Evolutionary conservation across 768 basidiomycete species (phyloP).

Genomic region (Asterophora parasitica): DNA sequence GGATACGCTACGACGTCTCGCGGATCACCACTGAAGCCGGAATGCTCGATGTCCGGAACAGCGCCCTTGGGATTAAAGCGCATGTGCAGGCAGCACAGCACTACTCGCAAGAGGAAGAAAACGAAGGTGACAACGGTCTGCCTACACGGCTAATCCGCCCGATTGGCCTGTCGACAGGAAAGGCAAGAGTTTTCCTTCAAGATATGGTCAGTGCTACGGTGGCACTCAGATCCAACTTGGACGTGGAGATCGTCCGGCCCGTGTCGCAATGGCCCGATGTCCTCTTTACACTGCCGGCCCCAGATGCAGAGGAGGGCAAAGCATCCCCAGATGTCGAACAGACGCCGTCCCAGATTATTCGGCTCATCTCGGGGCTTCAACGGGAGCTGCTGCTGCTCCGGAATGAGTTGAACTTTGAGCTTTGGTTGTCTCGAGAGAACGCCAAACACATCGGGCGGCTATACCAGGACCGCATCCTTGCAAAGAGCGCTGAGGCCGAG

Average conservation of each 20-base stretch:
- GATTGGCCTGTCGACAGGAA: slow-evolving; percentile 33
- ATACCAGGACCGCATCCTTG: slow-evolving; percentile 67
- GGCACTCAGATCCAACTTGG: slow-evolving; percentile 65
- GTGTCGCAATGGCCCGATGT: slow-evolving; percentile 47
- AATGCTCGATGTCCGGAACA: slow-evolving; percentile 61
- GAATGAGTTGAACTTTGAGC: slow-evolving; percentile 81
- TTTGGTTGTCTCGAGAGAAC: slow-evolving; percentile 79
- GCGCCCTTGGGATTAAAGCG: slow-evolving; percentile 43
- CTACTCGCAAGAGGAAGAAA: neutral
- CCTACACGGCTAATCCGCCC: slow-evolving; percentile 28
- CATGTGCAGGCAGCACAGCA: slow-evolving; percentile 17
- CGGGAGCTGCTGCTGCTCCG: slow-evolving; percentile 69
- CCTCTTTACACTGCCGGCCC: slow-evolving; percentile 34
- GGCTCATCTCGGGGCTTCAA: slow-evolving; percentile 68
- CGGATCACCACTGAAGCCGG: slow-evolving; percentile 63
- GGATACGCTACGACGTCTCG: slow-evolving; percentile 59
- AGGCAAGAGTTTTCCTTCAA: slow-evolving; percentile 55
- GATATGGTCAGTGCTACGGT: slow-evolving; percentile 73
- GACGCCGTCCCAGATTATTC: slow-evolving; percentile 47
- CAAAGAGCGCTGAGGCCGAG: slow-evolving; percentile 74
- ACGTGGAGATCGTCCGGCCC: slow-evolving; percentile 55
- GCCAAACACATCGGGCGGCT: slow-evolving; percentile 78
- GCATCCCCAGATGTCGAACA: slow-evolving; percentile 11
- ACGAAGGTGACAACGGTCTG: slow-evolving; percentile 10
- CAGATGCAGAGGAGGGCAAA: slow-evolving; percentile 20